Percentiles rank a stretch among this genome's conserved stretches.
Evolutionary conservation across 306 rosid species (phyloP).

Genomic region (Pyrus pyrifolia): DNA sequence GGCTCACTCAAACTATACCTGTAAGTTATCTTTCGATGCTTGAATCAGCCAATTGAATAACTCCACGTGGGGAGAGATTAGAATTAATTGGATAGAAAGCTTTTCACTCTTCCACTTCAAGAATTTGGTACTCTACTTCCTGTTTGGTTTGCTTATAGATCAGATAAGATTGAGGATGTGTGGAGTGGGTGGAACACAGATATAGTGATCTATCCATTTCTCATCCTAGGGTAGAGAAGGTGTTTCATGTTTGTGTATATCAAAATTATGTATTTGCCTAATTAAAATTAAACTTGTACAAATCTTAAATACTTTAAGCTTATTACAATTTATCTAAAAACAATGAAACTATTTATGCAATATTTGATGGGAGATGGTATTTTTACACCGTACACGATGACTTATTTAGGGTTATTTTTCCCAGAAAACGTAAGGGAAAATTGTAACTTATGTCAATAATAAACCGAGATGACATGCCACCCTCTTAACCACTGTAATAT

Average conservation of each 20-base stretch:
- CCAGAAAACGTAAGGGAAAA: background rate
- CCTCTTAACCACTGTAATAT: slow-evolving; percentile 30
- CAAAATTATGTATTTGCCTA: background rate
- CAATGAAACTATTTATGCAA: no score
- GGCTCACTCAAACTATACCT: background rate
- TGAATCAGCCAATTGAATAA: background rate
- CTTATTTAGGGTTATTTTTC: background rate
- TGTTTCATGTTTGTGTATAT: background rate
- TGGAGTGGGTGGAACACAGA: slow-evolving; percentile 38
- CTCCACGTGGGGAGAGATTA: background rate
- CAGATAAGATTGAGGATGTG: slow-evolving; percentile 44
- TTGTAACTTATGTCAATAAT: background rate
- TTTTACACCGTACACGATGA: no score
- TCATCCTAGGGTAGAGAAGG: background rate
- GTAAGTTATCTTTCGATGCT: background rate
- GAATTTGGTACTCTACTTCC: background rate
- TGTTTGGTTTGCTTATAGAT: background rate
- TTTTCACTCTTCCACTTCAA: background rate
- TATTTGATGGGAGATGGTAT: no score
- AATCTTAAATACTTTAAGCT: no score
- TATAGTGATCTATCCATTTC: background rate
- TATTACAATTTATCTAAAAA: no score
- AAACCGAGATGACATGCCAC: slow-evolving; percentile 19
- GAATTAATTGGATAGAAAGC: background rate
- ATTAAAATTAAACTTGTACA: no score